phyloP scores from a whole-genome alignment of 2,329 filamentous ascomycete genomes.

The Xylaria arbuscula region DNA sequence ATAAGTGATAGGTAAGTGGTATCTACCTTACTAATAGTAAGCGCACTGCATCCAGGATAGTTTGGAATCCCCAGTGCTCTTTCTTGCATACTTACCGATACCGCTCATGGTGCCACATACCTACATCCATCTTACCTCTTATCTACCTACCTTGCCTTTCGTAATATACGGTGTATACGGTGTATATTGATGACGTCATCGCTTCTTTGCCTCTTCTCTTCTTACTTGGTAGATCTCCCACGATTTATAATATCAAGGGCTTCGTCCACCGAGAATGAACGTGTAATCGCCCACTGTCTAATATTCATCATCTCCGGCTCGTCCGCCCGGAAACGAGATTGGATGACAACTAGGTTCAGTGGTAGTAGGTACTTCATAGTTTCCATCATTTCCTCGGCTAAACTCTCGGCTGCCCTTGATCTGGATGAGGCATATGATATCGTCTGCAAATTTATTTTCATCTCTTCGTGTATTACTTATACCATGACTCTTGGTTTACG shows the following conservation, averaged over 20 bases:
- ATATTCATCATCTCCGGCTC: not conserved
- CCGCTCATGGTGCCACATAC: not conserved
- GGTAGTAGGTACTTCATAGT: not conserved
- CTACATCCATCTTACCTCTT: not conserved
- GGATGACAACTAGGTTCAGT: not conserved
- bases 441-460: not conserved
- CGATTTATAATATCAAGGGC: constrained; percentile 4
- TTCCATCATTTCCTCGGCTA: not conserved
- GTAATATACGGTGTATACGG: not conserved
- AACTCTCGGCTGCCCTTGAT: not conserved
- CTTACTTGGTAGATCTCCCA: too few species aligned
- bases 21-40: too few species aligned
- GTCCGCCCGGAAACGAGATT: not conserved
- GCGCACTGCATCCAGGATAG: too few species aligned
- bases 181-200: not conserved
- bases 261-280: not conserved
- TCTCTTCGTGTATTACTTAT: not conserved
- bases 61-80: too few species aligned
- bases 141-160: too few species aligned
- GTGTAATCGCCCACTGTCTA: not conserved
- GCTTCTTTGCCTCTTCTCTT: too few species aligned
- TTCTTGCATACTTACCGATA: too few species aligned
- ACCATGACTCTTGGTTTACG: not conserved
- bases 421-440: not conserved
- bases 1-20: too few species aligned